These are phyloP conservation scores for Aspergillus quadrilineatus DNA, from an alignment of 2,329 filamentous ascomycete genomes.

Conservation along the genomic window DNA sequence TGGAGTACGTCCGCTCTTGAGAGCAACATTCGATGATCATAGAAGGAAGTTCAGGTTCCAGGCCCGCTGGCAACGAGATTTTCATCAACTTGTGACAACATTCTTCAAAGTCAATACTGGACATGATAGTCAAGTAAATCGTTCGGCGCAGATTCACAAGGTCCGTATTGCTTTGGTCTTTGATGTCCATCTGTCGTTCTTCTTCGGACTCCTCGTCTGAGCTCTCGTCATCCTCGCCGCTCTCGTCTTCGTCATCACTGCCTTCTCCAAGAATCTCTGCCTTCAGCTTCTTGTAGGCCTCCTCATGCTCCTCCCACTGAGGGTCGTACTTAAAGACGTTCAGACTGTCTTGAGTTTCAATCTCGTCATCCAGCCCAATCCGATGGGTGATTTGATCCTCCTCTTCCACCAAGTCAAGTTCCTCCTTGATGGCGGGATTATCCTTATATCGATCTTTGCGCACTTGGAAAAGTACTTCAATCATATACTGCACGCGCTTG, in stretches of 20 bases:
- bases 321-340: slow-evolving; percentile 96
- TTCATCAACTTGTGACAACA: slow-evolving; percentile 96
- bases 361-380: slow-evolving; percentile 75
- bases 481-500: slow-evolving; percentile 98
- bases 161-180: slow-evolving; percentile 95
- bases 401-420: slow-evolving; percentile 92
- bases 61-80: slow-evolving; percentile 79
- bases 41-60: slow-evolving; percentile 85
- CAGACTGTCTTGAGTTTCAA: slow-evolving; percentile 80
- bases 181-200: slow-evolving; percentile 86
- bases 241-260: slow-evolving; percentile 77
- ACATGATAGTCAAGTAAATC: slow-evolving; percentile 98
- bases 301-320: slow-evolving; percentile 87
- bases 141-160: slow-evolving; percentile 88
- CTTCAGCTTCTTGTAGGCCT: slow-evolving; percentile 83
- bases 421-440: slow-evolving; percentile 84
- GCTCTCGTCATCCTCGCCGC: slow-evolving; percentile 59
- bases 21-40: slow-evolving; percentile 98
- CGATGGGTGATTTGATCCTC: slow-evolving; percentile 96
- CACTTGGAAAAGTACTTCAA: slow-evolving; percentile 95
- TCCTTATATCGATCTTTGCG: slow-evolving; percentile 97
- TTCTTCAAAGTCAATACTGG: slow-evolving; percentile 92
- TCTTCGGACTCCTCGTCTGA: slow-evolving; percentile 73
- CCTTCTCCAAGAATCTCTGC: slow-evolving; percentile 91
- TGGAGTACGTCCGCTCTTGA: slow-evolving; percentile 94